Percentiles rank a stretch among this genome's conserved stretches.
phyloP scores from a whole-genome alignment of 768 basidiomycete species.

The Crepidotus variabilis region DNA sequence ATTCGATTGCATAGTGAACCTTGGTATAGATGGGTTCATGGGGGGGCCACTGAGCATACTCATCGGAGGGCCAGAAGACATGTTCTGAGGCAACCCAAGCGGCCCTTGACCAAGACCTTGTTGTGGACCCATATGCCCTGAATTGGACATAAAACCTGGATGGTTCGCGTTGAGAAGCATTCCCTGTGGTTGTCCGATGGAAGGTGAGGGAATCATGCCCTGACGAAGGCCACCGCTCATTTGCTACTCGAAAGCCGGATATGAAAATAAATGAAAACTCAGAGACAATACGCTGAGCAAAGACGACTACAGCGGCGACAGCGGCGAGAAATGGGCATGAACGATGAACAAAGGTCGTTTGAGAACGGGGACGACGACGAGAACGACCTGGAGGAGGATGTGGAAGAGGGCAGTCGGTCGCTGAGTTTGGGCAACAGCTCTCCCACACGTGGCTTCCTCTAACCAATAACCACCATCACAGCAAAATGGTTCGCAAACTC shows the following conservation, averaged over 20 bases:
- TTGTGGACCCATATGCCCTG: slow-evolving; percentile 32
- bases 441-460: slow-evolving; percentile 35
- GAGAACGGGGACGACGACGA: slow-evolving; percentile 9
- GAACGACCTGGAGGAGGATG: slow-evolving; percentile 14
- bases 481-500: slow-evolving; percentile 80
- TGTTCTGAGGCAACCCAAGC: slow-evolving; percentile 29
- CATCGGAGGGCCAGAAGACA: slow-evolving; percentile 32
- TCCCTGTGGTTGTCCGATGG: slow-evolving; percentile 33
- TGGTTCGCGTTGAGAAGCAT: slow-evolving; percentile 32
- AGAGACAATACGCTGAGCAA: slow-evolving; percentile 4
- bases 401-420: slow-evolving; percentile 19
- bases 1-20: slow-evolving; percentile 29
- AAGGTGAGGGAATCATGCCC: slow-evolving; percentile 45
- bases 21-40: slow-evolving; percentile 13
- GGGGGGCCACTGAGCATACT: slow-evolving; percentile 32
- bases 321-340: slow-evolving; percentile 11
- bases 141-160: slow-evolving; percentile 32
- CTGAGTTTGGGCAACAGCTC: slow-evolving; percentile 19
- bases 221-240: slow-evolving; percentile 49
- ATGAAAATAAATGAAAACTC: not conserved
- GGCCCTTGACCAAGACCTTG: slow-evolving; percentile 19
- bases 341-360: slow-evolving; percentile 8
- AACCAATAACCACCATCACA: slow-evolving; percentile 14
- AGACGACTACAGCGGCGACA: not conserved
- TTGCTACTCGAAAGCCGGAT: slow-evolving; percentile 9